phyloP scores from a whole-genome alignment of 2,329 filamentous ascomycete species.

The Stagonosporopsis vannaccii region DNA sequence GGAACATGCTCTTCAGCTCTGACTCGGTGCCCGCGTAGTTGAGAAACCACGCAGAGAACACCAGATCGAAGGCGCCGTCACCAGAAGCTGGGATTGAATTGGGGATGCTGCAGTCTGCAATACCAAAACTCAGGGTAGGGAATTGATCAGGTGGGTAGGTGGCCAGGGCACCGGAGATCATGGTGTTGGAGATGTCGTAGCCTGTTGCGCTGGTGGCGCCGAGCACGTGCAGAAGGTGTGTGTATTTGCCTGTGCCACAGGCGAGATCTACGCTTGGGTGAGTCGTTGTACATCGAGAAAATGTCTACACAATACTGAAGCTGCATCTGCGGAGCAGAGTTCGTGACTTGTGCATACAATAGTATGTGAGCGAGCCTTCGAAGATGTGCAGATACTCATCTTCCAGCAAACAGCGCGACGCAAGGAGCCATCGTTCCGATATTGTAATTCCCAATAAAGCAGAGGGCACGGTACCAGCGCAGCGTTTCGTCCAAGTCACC shows the following conservation, averaged over 20 bases:
- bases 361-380: no score
- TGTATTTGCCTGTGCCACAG: constrained; percentile 41
- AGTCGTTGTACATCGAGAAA: background rate
- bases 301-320: background rate
- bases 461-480: background rate
- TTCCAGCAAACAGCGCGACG: background rate
- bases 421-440: background rate
- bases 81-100: background rate
- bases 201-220: constrained; percentile 30
- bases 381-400: background rate
- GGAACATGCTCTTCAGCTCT: constrained; percentile 35
- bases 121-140: constrained; percentile 28
- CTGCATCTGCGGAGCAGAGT: background rate
- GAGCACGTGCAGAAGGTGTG: constrained; percentile 30
- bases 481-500: background rate
- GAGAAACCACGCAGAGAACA: constrained; percentile 44
- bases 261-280: constrained; percentile 32
- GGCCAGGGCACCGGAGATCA: constrained; percentile 32
- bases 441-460: background rate
- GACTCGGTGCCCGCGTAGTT: constrained; percentile 38
- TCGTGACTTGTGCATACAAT: no score
- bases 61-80: constrained; percentile 27
- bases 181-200: constrained; percentile 40
- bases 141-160: constrained; percentile 23
- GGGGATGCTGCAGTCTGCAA: constrained; percentile 36